phyloP scores from a whole-genome alignment of 1,284 basidiomycete genomes.

The Gastroboletus turbinatus region DNA sequence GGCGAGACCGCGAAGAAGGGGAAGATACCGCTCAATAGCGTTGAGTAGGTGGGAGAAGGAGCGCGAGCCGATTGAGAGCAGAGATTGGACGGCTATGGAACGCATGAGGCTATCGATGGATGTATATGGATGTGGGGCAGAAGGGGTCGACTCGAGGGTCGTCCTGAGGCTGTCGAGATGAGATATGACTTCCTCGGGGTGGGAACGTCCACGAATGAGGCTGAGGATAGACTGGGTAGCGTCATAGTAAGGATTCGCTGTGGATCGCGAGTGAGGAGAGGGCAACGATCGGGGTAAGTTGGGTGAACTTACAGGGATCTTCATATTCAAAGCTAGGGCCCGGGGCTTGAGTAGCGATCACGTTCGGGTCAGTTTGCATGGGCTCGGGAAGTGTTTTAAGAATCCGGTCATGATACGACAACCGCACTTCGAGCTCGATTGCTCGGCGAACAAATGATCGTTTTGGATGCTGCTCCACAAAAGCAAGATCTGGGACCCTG shows the following conservation, averaged over 20 bases:
- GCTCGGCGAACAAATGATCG: slow-evolving; percentile 86
- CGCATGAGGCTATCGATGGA: slow-evolving; percentile 70
- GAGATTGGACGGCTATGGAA: slow-evolving; percentile 84
- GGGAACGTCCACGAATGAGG: slow-evolving; percentile 76
- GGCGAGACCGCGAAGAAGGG: slow-evolving; percentile 77
- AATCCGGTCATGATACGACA: slow-evolving; percentile 94
- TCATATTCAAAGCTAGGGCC: slow-evolving; percentile 86
- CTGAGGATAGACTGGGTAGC: slow-evolving; percentile 80
- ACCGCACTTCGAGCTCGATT: slow-evolving; percentile 86
- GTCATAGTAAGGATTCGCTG: slow-evolving; percentile 76
- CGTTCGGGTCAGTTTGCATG: slow-evolving; percentile 68
- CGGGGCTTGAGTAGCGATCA: slow-evolving; percentile 76
- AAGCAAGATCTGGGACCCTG: slow-evolving; percentile 84
- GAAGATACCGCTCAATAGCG: slow-evolving; percentile 95
- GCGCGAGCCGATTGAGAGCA: slow-evolving; percentile 88
- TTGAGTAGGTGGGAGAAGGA: slow-evolving; percentile 99
- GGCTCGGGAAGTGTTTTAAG: slow-evolving; percentile 83
- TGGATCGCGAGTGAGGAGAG: slow-evolving; percentile 1
- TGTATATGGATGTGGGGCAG: slow-evolving; percentile 38
- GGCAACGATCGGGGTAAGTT: not conserved
- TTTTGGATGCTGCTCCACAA: slow-evolving; percentile 79
- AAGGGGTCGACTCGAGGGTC: slow-evolving; percentile 58
- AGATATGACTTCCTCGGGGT: slow-evolving; percentile 76
- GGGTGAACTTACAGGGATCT: slow-evolving; percentile 52
- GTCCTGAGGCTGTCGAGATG: slow-evolving; percentile 73